Conservation (phyloP, 139 green algal species). For the Picochlorum costavermella region DNA sequence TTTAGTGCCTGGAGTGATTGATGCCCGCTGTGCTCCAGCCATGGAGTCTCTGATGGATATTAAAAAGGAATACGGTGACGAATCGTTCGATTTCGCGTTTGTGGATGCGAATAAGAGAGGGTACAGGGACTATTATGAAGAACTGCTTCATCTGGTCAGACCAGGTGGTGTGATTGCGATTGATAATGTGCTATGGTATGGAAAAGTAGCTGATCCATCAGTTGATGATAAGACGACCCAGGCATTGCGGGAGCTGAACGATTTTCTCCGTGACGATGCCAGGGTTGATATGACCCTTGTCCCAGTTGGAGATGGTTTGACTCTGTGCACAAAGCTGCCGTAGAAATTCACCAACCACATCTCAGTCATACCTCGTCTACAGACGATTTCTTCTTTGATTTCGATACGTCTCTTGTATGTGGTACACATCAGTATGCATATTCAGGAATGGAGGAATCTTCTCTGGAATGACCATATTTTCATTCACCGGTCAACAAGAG, state of each 20-base stretch:
- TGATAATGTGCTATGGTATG: constrained; percentile 88
- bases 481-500: no score
- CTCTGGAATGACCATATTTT: not conserved
- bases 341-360: not conserved
- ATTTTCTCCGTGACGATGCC: constrained; percentile 49
- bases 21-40: constrained; percentile 22
- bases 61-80: constrained; percentile 10
- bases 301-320: constrained; percentile 79
- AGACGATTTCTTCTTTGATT: no score
- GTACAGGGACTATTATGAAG: constrained; percentile 81
- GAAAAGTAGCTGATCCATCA: constrained; percentile 48
- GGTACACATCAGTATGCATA: no score
- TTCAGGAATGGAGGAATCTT: not conserved
- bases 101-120: constrained; percentile 87
- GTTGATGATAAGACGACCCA: constrained; percentile 44
- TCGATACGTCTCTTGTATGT: not conserved
- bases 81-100: constrained; percentile 78
- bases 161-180: constrained; percentile 78
- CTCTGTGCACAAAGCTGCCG: constrained; percentile 56
- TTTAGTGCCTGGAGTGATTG: constrained; percentile 43
- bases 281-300: constrained; percentile 62
- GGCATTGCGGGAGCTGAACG: constrained; percentile 70
- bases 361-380: no score
- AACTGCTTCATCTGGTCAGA: constrained; percentile 64
- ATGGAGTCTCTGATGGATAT: constrained; percentile 25